Evolutionary conservation across 2,329 filamentous ascomycete species (phyloP), one percentile per base, ranked within the genome.

Genomic region (Trichoderma endophyticum): DNA sequence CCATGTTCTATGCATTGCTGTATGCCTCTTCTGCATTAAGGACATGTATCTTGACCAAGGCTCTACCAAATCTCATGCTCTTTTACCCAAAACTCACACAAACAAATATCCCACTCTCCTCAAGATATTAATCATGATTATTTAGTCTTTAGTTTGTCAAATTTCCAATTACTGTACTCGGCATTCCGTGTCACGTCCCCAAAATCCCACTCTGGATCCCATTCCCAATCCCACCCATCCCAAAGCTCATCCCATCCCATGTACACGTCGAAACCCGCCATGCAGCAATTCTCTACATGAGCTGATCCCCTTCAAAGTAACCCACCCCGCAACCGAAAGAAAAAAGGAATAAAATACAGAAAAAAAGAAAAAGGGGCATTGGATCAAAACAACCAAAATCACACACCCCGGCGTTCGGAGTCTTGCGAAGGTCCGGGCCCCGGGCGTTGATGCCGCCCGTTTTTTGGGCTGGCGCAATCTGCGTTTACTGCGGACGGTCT

Each of bases 371-470:
- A 14, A 15, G 2, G n/a, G 11, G 2, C 43, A 51, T 51, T 51
- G 43, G 43, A 51, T 54, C n/a, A 6, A 21, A 51, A 51, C 9
- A 6, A 12, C n/a, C 43, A 11, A 51, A 54, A 54, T 43, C 54
- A 26, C 64, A 56, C 39, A n/a, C n/a, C 65, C 65, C 65, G 65
- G 65, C 65, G 34, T 68, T 68, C 65, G 65, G 65, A 60, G 65
- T 68, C 65, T 68, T 68, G 65, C 65, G 26, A 68, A 68, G 54
- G 24, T 60, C 65, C 65, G 65, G 56, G 54, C 26, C 65, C 65
- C 56, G 65, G 65, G 26, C 51, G 24, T 39, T 28, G 51, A 43
- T 6, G 61, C 36, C 61, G 61, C 61, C 36, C 24, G 34, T n/a
- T 24, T 60, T 30, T 28, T 62, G 21, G 43, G 43, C 21, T 54